Evolutionary conservation across 306 rosid species (phyloP).

Genomic region (Dalbergia oliveri): DNA sequence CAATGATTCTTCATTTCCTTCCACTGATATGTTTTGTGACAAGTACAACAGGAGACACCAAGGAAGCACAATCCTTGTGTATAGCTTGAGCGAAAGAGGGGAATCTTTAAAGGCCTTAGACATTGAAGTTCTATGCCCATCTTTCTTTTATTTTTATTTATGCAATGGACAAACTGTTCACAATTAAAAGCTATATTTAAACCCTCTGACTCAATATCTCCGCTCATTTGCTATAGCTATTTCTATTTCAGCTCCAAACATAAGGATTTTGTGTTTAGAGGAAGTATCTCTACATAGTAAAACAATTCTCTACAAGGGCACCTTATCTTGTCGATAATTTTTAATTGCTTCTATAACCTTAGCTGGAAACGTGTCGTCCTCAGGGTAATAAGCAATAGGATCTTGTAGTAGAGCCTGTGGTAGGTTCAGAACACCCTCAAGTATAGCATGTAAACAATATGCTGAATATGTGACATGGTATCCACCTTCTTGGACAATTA

Average conservation of each 20-base stretch:
- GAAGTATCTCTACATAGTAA: slow-evolving; percentile 29
- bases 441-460: slow-evolving; percentile 90
- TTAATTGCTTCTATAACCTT: slow-evolving; percentile 68
- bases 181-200: not conserved
- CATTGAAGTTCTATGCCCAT: not conserved
- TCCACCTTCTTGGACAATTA: slow-evolving; percentile 95
- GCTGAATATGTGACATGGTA: slow-evolving; percentile 91
- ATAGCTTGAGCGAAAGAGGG: not conserved
- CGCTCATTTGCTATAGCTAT: slow-evolving; percentile 1
- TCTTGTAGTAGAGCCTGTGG: slow-evolving; percentile 65
- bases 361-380: slow-evolving; percentile 68
- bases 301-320: slow-evolving; percentile 58
- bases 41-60: not conserved
- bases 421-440: slow-evolving; percentile 87
- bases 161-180: not conserved
- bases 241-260: slow-evolving; percentile 9
- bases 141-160: not conserved
- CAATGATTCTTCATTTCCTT: not conserved
- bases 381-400: slow-evolving; percentile 79
- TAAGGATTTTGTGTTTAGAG: slow-evolving; percentile 10
- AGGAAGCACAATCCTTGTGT: not conserved
- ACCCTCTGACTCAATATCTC: not conserved
- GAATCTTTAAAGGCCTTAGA: not conserved
- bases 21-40: not conserved
- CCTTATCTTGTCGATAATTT: slow-evolving; percentile 56